These are phyloP conservation scores for Echria macrotheca DNA, from an alignment of 495 filamentous ascomycete species.

Conservation along the genomic window DNA sequence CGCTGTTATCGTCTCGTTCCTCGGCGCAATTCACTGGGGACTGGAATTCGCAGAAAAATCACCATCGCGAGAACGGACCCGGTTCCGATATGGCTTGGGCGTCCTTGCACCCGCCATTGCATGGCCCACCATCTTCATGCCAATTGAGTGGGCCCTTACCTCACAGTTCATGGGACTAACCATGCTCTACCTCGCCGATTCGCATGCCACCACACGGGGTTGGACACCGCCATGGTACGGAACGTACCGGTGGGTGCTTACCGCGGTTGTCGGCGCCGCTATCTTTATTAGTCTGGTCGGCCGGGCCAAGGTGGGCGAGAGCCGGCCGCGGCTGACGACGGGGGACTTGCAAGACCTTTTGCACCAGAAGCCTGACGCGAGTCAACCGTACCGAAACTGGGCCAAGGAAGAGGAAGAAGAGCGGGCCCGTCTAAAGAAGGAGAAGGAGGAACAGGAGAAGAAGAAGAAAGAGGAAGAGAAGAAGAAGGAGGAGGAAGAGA, in stretches of 20 bases:
- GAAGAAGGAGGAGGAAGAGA: conserved; percentile 21
- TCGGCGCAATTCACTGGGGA: conserved; percentile 93
- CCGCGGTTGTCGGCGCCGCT: conserved; percentile 82
- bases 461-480: conserved; percentile 26
- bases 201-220: conserved; percentile 65
- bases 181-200: conserved; percentile 83
- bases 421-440: conserved; percentile 24
- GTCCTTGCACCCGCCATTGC: conserved; percentile 77
- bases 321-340: conserved; percentile 38
- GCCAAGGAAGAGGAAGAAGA: conserved; percentile 30
- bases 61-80: conserved; percentile 27
- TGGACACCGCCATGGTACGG: conserved; percentile 92
- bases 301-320: conserved; percentile 72
- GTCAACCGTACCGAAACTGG: conserved; percentile 47
- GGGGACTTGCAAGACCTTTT: conserved; percentile 55
- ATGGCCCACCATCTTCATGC: conserved; percentile 88
- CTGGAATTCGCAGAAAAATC: conserved; percentile 58
- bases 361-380: conserved; percentile 3
- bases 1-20: conserved; percentile 90
- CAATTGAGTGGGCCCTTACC: conserved; percentile 82
- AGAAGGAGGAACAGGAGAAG: conserved; percentile 32
- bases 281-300: conserved; percentile 85
- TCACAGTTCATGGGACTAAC: conserved; percentile 86
- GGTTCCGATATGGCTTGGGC: conserved; percentile 72
- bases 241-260: conserved; percentile 92